phyloP scores from a whole-genome alignment of 208 protist species.

The Acanthamoeba lenticulata region DNA sequence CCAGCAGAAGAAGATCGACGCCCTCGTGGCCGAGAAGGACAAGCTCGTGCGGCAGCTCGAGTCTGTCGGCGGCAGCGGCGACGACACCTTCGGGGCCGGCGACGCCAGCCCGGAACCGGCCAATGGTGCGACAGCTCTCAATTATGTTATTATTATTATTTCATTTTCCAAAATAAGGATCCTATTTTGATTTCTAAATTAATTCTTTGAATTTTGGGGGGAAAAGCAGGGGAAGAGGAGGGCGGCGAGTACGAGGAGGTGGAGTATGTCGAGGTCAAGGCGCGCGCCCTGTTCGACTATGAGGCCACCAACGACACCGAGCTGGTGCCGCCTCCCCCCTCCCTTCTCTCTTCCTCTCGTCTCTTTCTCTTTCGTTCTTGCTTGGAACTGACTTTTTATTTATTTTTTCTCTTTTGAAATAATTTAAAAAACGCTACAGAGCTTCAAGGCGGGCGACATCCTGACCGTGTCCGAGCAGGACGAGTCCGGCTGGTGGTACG shows the following conservation, averaged over 20 bases:
- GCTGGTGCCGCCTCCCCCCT: neutral
- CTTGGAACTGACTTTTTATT: neutral
- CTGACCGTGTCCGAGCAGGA: conserved; percentile 25
- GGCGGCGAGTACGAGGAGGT: neutral
- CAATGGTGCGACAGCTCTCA: conserved; percentile 35
- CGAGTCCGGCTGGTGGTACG: conserved; percentile 57
- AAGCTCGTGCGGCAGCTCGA: neutral
- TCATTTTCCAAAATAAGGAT: too few relatives aligned
- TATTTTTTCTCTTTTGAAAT: too few relatives aligned
- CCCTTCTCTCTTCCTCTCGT: neutral
- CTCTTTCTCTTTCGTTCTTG: neutral
- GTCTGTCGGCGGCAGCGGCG: neutral
- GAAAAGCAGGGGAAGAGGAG: neutral
- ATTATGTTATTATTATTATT: too few relatives aligned
- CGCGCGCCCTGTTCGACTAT: conserved; percentile 36
- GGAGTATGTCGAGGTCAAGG: conserved; percentile 51
- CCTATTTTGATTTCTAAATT: too few relatives aligned
- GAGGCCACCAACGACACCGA: conserved; percentile 52
- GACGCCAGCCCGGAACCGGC: neutral
- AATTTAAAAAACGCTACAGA: too few relatives aligned
- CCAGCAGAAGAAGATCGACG: conserved; percentile 27
- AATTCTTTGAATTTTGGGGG: neutral
- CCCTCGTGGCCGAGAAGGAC: conserved; percentile 9
- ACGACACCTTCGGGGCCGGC: neutral
- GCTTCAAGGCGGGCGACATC: conserved; percentile 55